Evolutionary conservation across 495 filamentous ascomycete genomes (phyloP), one percentile per base, ranked within the genome.

Genomic region (Penicillium cinerascens): DNA sequence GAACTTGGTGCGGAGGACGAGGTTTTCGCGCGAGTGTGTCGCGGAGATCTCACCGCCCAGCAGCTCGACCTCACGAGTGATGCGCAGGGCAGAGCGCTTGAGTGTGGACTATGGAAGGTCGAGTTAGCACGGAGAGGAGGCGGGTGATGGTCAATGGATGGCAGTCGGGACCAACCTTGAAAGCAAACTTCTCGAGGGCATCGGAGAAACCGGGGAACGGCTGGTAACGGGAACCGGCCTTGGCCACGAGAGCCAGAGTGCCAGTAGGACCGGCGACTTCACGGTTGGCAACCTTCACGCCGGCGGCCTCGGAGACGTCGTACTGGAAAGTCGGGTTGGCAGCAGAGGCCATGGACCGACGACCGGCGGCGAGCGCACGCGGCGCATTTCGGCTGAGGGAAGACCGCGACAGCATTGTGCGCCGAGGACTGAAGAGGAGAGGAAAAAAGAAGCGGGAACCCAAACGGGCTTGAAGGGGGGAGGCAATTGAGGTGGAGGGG

Each of bases 41-140:
- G 93, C 77, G 59, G 74, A 78, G 71, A 96, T 82, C 78, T 90
- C 82, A 60, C 88, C 88, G 58, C 93, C 93, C 56, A 97, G 81
- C 58, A 99, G 85, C 76, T 99, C 93, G 59, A 86, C 78, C 79
- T 99, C 93, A 78, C 93, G 87, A 68, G 83, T 85, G 70, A 99
- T 93, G 69, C 95, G 88, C 58, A 97, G 72, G 41, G 89, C 88
- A 52, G 90, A 88, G 64, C 93, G 88, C 68, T 85, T 87, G 42
- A 83, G 65, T 61, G 93, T 97, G 71, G 83, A 87, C 95, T 98
- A 58, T 44, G 38, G 56, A 69, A 57, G 52, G 56, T 25, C 20
- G 17, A 2, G 37, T 54, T 20, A 56, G 43, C 11, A 43, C 47
- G 26, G 25, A 11, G 10, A 35, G 38, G 36, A 1, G 18, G 20